A percentile compares a stretch with the other conserved stretches of the same genome.
Conservation (phyloP, 768 basidiomycete genomes). For the Trichaptum fuscoviolaceum region DNA sequence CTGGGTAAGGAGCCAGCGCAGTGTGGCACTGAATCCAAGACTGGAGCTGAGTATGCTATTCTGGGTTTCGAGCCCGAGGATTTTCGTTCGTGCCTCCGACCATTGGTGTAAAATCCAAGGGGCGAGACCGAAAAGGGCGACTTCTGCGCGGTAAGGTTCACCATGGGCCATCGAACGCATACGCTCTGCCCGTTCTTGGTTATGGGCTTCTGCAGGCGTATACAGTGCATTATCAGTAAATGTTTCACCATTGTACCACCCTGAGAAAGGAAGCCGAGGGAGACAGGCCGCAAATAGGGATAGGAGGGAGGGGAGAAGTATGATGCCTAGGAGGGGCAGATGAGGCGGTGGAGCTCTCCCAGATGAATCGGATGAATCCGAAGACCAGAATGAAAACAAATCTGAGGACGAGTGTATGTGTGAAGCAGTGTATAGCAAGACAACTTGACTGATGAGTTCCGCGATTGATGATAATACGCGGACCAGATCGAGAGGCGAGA, state of each 20-base stretch:
- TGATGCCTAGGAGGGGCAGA: not conserved
- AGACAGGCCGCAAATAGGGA: slow-evolving; percentile 17
- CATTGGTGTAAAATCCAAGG: slow-evolving; percentile 83
- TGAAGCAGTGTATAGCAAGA: slow-evolving; percentile 62
- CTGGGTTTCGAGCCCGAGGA: slow-evolving; percentile 45
- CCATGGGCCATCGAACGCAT: slow-evolving; percentile 73
- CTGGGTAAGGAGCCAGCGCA: slow-evolving; percentile 37
- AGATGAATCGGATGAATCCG: slow-evolving; percentile 45
- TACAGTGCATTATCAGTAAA: slow-evolving; percentile 37
- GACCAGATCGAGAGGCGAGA: slow-evolving; percentile 77
- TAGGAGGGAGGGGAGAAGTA: slow-evolving; percentile 51
- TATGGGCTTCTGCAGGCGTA: slow-evolving; percentile 52
- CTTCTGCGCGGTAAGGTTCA: slow-evolving; percentile 73
- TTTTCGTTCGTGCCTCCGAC: slow-evolving; percentile 56
- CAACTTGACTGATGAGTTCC: slow-evolving; percentile 68
- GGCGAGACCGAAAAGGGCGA: slow-evolving; percentile 75
- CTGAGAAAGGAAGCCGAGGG: not conserved
- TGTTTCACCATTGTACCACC: not conserved
- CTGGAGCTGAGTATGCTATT: slow-evolving; percentile 1
- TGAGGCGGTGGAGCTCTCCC: not conserved
- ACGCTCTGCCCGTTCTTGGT: slow-evolving; percentile 66
- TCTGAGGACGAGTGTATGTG: slow-evolving; percentile 44
- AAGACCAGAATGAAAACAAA: slow-evolving; percentile 52
- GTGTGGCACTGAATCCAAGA: slow-evolving; percentile 5
- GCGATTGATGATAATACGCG: slow-evolving; percentile 65